Percentiles rank a stretch among this genome's conserved stretches.
Evolutionary conservation across 495 filamentous ascomycete species (phyloP).

Genomic region (Glonium stellatum): DNA sequence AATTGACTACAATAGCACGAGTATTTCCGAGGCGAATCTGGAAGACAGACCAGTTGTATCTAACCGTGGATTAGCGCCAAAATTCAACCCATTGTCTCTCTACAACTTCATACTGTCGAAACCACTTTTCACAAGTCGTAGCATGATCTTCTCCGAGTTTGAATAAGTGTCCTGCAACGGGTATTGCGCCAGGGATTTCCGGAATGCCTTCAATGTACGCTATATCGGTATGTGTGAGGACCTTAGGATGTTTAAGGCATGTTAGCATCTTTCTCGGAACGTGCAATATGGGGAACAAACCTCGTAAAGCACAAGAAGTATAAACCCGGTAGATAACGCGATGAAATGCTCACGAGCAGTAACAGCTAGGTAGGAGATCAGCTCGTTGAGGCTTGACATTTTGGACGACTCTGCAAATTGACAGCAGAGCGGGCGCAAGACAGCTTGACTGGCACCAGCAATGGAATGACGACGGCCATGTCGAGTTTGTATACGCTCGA

Average conservation of each 20-base stretch:
- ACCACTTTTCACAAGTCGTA: conserved; percentile 47
- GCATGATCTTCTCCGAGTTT: conserved; percentile 52
- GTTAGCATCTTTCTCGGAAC: background rate
- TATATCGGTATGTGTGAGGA: conserved; percentile 37
- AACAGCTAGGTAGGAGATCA: conserved; percentile 2
- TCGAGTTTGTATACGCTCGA: background rate
- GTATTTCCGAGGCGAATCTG: conserved; percentile 52
- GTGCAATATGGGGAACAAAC: background rate
- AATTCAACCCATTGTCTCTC: background rate
- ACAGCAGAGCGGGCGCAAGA: background rate
- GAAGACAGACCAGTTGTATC: conserved; percentile 46
- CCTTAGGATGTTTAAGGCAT: background rate
- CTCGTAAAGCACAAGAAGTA: background rate
- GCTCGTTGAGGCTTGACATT: background rate
- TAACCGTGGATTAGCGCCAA: background rate
- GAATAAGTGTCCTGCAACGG: conserved; percentile 49
- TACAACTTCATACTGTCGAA: conserved; percentile 32
- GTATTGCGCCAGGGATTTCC: conserved; percentile 46
- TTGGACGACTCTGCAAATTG: background rate
- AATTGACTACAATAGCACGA: conserved; percentile 35
- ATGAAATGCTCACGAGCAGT: conserved; percentile 5
- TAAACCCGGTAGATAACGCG: background rate
- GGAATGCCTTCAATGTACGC: conserved; percentile 44
- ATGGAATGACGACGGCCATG: background rate
- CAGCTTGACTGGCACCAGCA: background rate